Conservation (phyloP, 306 rosid genomes). For the Clitoria ternatea region DNA sequence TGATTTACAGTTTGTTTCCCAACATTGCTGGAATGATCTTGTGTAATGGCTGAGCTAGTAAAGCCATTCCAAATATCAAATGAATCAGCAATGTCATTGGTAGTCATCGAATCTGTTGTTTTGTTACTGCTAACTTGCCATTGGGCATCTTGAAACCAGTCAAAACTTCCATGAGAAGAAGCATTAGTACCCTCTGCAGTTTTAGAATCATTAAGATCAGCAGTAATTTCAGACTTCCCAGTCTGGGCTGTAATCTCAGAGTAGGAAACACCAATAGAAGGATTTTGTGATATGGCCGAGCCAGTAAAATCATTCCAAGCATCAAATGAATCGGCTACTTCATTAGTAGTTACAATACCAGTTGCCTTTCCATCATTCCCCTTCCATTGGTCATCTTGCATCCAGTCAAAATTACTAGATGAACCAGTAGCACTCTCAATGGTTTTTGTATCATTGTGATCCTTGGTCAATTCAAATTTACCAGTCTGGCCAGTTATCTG, state of each 20-base stretch:
- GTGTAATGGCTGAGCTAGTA: slow-evolving; percentile 38
- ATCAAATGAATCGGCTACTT: slow-evolving; percentile 44
- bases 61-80: slow-evolving; percentile 67
- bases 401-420: slow-evolving; percentile 44
- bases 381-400: slow-evolving; percentile 45
- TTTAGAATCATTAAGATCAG: slow-evolving; percentile 28
- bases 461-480: slow-evolving; percentile 32
- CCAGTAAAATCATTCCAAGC: slow-evolving; percentile 69
- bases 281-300: slow-evolving; percentile 39
- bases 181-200: slow-evolving; percentile 25
- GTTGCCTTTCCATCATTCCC: slow-evolving; percentile 31
- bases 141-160: slow-evolving; percentile 49
- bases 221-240: slow-evolving; percentile 39
- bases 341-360: slow-evolving; percentile 27
- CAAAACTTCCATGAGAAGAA: slow-evolving; percentile 34
- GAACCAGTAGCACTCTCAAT: slow-evolving; percentile 38
- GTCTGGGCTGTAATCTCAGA: slow-evolving; percentile 31
- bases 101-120: slow-evolving; percentile 28
- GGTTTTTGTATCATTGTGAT: slow-evolving; percentile 26
- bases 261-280: slow-evolving; percentile 37
- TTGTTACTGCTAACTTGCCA: slow-evolving; percentile 41
- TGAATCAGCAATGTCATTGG: slow-evolving; percentile 31
- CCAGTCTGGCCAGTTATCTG: slow-evolving; percentile 34
- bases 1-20: slow-evolving; percentile 36
- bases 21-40: slow-evolving; percentile 38